Evolutionary conservation across 2,329 filamentous ascomycete species (phyloP).

Genomic region (Tolypocladium album): DNA sequence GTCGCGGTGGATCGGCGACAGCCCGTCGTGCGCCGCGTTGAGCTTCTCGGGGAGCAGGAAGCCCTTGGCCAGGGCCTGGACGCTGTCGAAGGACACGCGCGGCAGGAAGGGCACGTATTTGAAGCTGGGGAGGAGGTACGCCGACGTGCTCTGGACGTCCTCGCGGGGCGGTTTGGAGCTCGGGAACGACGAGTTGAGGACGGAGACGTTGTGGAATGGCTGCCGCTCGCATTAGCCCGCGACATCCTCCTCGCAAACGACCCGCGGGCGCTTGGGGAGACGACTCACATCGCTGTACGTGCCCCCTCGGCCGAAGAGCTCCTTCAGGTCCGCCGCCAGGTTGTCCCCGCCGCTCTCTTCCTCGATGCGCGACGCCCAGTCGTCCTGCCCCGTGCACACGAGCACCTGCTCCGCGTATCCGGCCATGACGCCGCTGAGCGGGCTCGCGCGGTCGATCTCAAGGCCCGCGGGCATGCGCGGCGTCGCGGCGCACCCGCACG

Average conservation of each 20-base stretch:
- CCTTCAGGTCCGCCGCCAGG: slow-evolving; percentile 62
- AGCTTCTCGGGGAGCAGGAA: slow-evolving; percentile 55
- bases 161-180: slow-evolving; percentile 36
- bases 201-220: slow-evolving; percentile 74
- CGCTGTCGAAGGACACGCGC: slow-evolving; percentile 44
- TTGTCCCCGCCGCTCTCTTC: slow-evolving; percentile 61
- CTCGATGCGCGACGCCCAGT: slow-evolving; percentile 80
- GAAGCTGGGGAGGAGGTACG: slow-evolving; percentile 74
- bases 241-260: too few species aligned
- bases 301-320: slow-evolving; percentile 55
- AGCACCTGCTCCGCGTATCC: slow-evolving; percentile 74
- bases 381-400: slow-evolving; percentile 66
- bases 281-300: slow-evolving; percentile 53
- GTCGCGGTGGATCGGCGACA: slow-evolving; percentile 48
- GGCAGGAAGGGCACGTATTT: slow-evolving; percentile 66
- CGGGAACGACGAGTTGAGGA: slow-evolving; percentile 67
- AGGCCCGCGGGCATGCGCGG: slow-evolving; percentile 55
- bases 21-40: slow-evolving; percentile 47
- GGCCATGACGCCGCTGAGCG: slow-evolving; percentile 67
- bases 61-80: slow-evolving; percentile 49
- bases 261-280: too few species aligned
- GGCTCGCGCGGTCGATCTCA: slow-evolving; percentile 61
- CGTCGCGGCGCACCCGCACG: slow-evolving; percentile 62
- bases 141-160: slow-evolving; percentile 47
- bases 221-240: slow-evolving; percentile 21